Percentiles rank a stretch among this genome's conserved stretches.
phyloP scores from a whole-genome alignment of 176 grass and related monocot species.

The Pontederia crassipes region DNA sequence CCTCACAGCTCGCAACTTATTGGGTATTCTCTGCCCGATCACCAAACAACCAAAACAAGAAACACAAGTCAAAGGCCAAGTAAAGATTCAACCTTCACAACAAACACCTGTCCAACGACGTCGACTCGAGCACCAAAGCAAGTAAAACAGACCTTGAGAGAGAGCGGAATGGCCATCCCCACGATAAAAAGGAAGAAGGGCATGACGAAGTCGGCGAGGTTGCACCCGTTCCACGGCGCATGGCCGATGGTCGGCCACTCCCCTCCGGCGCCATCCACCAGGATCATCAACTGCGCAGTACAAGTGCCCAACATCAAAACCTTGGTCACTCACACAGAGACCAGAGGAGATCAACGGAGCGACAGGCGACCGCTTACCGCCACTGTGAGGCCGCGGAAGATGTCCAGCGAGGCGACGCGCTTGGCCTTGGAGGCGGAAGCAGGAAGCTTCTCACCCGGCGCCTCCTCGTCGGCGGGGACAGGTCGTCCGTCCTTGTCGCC shows the following conservation, averaged over 20 bases:
- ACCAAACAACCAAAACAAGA: background rate
- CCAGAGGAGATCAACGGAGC: background rate
- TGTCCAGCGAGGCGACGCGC: constrained; percentile 67
- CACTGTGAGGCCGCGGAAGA: constrained; percentile 89
- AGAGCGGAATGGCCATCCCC: constrained; percentile 86
- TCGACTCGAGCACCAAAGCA: background rate
- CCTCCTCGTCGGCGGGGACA: background rate
- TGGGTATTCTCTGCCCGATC: constrained; percentile 61
- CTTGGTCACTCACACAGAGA: background rate
- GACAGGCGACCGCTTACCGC: constrained; percentile 27
- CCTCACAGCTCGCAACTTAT: constrained; percentile 38
- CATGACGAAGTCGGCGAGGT: constrained; percentile 96
- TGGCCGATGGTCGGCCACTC: constrained; percentile 91
- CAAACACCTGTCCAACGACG: background rate
- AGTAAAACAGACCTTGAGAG: constrained; percentile 56
- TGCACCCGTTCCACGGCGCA: constrained; percentile 81
- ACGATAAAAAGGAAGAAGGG: constrained; percentile 98
- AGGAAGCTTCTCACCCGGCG: constrained; percentile 23
- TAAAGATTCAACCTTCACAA: background rate
- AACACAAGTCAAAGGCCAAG: background rate
- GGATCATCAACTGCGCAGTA: constrained; percentile 67
- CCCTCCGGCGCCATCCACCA: constrained; percentile 79
- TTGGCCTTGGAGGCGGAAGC: background rate
- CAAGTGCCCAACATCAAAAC: background rate
- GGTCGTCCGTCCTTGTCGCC: constrained; percentile 42